A percentile compares a stretch with the other conserved stretches of the same genome.
These are phyloP conservation scores for Nitzschia inconspicua DNA, from an alignment of 108 stramenopile genomes.

Conservation along the genomic window DNA sequence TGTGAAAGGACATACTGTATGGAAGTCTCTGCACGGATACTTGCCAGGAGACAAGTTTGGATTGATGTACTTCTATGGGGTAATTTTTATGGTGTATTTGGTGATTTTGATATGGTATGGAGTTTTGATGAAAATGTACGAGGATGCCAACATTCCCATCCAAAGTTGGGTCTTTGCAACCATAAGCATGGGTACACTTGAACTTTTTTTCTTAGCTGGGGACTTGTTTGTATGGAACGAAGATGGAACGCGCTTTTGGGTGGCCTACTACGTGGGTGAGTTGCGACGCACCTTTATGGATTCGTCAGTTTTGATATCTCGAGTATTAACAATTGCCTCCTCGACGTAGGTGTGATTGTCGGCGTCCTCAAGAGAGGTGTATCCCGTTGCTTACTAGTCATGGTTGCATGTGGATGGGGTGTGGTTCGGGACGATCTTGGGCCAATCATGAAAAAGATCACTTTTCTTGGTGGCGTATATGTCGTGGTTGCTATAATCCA, in stretches of 20 bases:
- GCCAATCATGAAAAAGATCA: conserved; percentile 57
- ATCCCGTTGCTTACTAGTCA: conserved; percentile 72
- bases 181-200: conserved; percentile 64
- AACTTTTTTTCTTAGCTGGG: conserved; percentile 68
- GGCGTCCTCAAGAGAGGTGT: conserved; percentile 77
- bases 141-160: conserved; percentile 71
- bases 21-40: conserved; percentile 71
- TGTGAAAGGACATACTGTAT: conserved; percentile 60
- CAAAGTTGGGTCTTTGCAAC: conserved; percentile 81
- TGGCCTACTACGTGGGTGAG: conserved; percentile 63
- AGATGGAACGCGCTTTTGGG: conserved; percentile 68
- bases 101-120: conserved; percentile 58
- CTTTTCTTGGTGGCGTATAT: conserved; percentile 60
- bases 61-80: conserved; percentile 74
- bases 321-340: neutral
- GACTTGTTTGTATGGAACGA: conserved; percentile 84
- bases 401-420: conserved; percentile 85
- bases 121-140: conserved; percentile 54
- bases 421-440: conserved; percentile 77
- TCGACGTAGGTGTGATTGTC: conserved; percentile 47
- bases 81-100: conserved; percentile 45
- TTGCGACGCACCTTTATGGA: neutral
- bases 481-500: conserved; percentile 47
- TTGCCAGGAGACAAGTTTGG: conserved; percentile 85
- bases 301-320: neutral